phyloP scores from a whole-genome alignment of 352 stramenopile species.

The Phytophthora pistaciae region DNA sequence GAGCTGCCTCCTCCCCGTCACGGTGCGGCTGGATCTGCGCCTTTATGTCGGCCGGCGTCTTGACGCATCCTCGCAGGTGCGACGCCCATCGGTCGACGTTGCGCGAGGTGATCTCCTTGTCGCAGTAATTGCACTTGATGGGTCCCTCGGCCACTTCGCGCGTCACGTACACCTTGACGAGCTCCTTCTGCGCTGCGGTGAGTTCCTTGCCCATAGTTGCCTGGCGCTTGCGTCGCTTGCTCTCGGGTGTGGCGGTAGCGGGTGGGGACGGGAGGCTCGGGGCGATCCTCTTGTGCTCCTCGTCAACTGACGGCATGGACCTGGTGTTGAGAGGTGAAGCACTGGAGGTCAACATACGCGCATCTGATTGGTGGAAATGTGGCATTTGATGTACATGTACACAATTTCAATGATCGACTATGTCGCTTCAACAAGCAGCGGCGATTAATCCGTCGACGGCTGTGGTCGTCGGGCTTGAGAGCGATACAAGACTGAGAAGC shows the following conservation, averaged over 20 bases:
- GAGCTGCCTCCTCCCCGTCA: slow-evolving; percentile 1
- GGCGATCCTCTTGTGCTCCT: slow-evolving; percentile 39
- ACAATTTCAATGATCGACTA: slow-evolving; percentile 12
- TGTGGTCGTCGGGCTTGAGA: not conserved
- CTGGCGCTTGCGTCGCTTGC: slow-evolving; percentile 45
- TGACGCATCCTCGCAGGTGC: slow-evolving; percentile 78
- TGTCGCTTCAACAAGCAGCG: not conserved
- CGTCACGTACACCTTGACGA: slow-evolving; percentile 82
- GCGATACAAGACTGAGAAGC: slow-evolving; percentile 16
- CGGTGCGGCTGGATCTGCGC: slow-evolving; percentile 76
- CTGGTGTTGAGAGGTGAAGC: slow-evolving; percentile 1
- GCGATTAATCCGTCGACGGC: not conserved
- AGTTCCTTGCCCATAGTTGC: slow-evolving; percentile 69
- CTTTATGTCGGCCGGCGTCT: slow-evolving; percentile 84
- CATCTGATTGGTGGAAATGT: slow-evolving; percentile 35
- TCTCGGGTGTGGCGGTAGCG: slow-evolving; percentile 28
- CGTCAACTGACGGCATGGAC: slow-evolving; percentile 57
- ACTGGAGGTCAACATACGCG: slow-evolving; percentile 26
- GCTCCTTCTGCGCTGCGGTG: slow-evolving; percentile 70
- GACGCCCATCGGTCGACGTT: slow-evolving; percentile 89
- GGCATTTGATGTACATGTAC: slow-evolving; percentile 8
- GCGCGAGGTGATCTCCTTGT: slow-evolving; percentile 87
- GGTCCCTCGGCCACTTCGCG: slow-evolving; percentile 63
- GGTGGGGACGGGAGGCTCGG: not conserved
- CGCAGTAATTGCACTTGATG: slow-evolving; percentile 86